A percentile compares a stretch with the other conserved stretches of the same genome.
Conservation (phyloP, 2,329 filamentous ascomycete species). For the Cladosporium colombiae region DNA sequence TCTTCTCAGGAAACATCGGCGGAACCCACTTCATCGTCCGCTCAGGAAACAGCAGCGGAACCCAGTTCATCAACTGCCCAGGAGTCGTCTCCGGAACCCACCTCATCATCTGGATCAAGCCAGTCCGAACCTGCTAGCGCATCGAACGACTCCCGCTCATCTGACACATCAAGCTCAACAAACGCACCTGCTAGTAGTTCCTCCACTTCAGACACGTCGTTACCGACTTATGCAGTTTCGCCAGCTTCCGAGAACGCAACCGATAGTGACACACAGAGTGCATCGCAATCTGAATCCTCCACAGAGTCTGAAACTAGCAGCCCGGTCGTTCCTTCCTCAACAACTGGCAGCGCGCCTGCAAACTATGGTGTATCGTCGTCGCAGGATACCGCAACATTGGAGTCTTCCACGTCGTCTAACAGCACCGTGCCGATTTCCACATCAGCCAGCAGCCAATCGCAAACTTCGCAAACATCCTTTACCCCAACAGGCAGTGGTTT, state of each 20-base stretch:
- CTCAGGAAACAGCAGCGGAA: not conserved
- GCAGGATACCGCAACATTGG: not conserved
- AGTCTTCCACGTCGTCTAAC: conserved; percentile 14
- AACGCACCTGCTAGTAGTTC: not conserved
- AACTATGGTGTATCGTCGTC: conserved; percentile 1
- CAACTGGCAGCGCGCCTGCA: not conserved
- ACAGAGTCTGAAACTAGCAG: conserved; percentile 2
- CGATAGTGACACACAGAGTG: not conserved
- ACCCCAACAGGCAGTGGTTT: not conserved
- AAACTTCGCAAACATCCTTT: not conserved
- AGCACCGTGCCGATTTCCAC: conserved; percentile 10
- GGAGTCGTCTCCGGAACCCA: not conserved
- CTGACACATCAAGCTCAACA: not conserved
- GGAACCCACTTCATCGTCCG: not conserved
- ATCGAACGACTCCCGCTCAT: not conserved
- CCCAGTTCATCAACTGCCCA: not conserved
- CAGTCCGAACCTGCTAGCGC: not conserved
- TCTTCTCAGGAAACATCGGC: not conserved
- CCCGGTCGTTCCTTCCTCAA: not conserved
- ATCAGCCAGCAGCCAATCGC: not conserved
- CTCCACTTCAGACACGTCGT: not conserved
- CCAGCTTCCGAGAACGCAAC: not conserved
- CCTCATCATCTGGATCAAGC: not conserved
- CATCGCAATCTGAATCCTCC: not conserved
- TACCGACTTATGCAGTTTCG: not conserved